These are phyloP conservation scores for Mycena vulgaris DNA, from an alignment of 768 basidiomycete species.

Conservation along the genomic window DNA sequence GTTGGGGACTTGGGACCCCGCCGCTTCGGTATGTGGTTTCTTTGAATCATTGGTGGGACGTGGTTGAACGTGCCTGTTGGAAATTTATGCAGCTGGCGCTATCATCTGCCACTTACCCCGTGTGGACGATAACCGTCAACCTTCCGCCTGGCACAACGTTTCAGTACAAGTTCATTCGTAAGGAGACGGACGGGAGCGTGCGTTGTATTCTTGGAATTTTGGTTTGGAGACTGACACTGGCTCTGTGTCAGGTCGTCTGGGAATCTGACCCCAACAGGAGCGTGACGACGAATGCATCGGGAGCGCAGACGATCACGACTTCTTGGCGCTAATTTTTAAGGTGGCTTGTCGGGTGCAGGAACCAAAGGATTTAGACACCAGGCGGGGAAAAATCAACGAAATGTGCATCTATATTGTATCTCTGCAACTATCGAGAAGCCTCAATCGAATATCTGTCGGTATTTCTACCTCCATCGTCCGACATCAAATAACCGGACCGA, in stretches of 20 bases:
- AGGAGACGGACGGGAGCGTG: slow-evolving; percentile 65
- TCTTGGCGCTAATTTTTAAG: background rate
- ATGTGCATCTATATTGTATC: too few species aligned
- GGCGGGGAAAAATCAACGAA: too few species aligned
- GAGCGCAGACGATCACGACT: background rate
- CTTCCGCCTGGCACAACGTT: slow-evolving; percentile 66
- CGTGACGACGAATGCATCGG: slow-evolving; percentile 7
- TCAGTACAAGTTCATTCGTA: slow-evolving; percentile 75
- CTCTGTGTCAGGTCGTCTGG: background rate
- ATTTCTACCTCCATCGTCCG: too few species aligned
- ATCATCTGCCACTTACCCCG: slow-evolving; percentile 67
- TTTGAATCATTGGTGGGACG: background rate
- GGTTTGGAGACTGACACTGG: background rate
- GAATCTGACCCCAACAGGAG: slow-evolving; percentile 1
- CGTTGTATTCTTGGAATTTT: slow-evolving; percentile 39
- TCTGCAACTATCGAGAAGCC: too few species aligned
- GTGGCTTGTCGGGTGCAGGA: too few species aligned
- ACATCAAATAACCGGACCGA: too few species aligned
- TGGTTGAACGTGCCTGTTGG: too few species aligned
- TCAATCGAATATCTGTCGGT: too few species aligned
- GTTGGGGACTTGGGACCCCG: slow-evolving; percentile 67
- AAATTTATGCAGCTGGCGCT: slow-evolving; percentile 59
- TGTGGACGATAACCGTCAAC: slow-evolving; percentile 67
- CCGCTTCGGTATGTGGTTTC: slow-evolving; percentile 56
- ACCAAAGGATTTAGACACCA: too few species aligned